Evolutionary conservation across 768 basidiomycete genomes (phyloP), one percentile per base, ranked within the genome.

Genomic region (Tricholoma terreum): DNA sequence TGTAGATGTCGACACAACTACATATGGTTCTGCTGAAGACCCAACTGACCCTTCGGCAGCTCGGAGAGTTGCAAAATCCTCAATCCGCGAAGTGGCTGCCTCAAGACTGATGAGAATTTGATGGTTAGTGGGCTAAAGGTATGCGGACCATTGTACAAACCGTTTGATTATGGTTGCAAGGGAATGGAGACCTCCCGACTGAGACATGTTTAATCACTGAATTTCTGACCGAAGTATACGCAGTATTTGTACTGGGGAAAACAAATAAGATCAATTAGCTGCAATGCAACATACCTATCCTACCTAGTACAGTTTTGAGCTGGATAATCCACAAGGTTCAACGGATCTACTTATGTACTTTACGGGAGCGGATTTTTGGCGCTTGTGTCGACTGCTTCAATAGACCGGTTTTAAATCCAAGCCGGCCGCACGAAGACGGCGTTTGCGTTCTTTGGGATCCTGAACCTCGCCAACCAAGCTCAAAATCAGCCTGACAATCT

Each of bases 11-110:
- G 70, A 60, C 30, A 1, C 8, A 12, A 17, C 9, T 3, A 15
- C n/a, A 49, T 10, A 31, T 27, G 51, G 50, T 7, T 56, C 50
- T 31, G 55, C 58, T 14, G 58, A 27, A 4, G 61, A 63, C n/a
- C 58, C 57, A 50, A 55, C 61, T 6, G 59, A 54, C 14, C 52
- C 58, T 50, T 53, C 21, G 14, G 50, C 52, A 52, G 54, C 48
- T 22, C 75, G 69, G 14, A 82, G 76, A 38, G 81, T 77, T 35
- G 89, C 88, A 58, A 94, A 77, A 67, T 99, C 97, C 73, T 99
- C 97, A 34, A 99, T 84, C 33, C 97, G 85, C 43, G 90, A 92
- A 6, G 93, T 94, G 8, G 94, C 92, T 22, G 97, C 97, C 79
- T 95, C 90, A 51, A 94, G 83, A 61, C 94, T 94, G 66, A 30